These are phyloP conservation scores for Lophiostoma macrostomum DNA, from an alignment of 495 filamentous ascomycete species.

Conservation along the genomic window DNA sequence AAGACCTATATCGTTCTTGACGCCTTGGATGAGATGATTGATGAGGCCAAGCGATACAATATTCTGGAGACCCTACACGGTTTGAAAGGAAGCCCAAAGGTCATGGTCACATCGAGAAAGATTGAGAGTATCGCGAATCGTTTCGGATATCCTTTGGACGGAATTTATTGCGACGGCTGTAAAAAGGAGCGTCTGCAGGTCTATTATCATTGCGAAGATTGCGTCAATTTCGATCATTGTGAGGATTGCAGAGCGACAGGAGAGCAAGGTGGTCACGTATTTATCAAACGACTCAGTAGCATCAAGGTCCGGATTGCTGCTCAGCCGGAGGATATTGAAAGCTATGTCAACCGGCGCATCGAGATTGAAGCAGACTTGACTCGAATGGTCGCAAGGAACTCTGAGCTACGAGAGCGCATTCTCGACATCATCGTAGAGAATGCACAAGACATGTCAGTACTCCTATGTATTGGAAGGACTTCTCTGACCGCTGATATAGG, in stretches of 20 bases:
- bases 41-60: constrained; percentile 9
- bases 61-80: constrained; percentile 10
- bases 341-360: constrained; percentile 15
- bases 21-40: constrained; percentile 17
- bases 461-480: too few relatives aligned
- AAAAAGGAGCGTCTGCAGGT: constrained; percentile 1
- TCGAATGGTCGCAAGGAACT: background rate
- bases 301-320: constrained; percentile 17
- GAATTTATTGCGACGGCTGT: constrained; percentile 17
- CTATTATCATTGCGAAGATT: constrained; percentile 24
- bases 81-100: constrained; percentile 6
- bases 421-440: constrained; percentile 10
- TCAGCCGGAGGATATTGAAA: constrained; percentile 21
- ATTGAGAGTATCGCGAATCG: constrained; percentile 16
- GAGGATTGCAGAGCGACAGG: constrained; percentile 9
- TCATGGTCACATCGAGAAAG: constrained; percentile 18
- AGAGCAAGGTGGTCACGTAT: constrained; percentile 5
- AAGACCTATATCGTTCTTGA: constrained; percentile 17
- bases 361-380: constrained; percentile 10
- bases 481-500: constrained; percentile 33
- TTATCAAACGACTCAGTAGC: constrained; percentile 13
- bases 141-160: constrained; percentile 2
- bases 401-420: constrained; percentile 4
- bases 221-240: constrained; percentile 13
- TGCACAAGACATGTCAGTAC: constrained; percentile 23